Conservation (phyloP, 2,329 filamentous ascomycete species). For the Trichoderma sp. region DNA sequence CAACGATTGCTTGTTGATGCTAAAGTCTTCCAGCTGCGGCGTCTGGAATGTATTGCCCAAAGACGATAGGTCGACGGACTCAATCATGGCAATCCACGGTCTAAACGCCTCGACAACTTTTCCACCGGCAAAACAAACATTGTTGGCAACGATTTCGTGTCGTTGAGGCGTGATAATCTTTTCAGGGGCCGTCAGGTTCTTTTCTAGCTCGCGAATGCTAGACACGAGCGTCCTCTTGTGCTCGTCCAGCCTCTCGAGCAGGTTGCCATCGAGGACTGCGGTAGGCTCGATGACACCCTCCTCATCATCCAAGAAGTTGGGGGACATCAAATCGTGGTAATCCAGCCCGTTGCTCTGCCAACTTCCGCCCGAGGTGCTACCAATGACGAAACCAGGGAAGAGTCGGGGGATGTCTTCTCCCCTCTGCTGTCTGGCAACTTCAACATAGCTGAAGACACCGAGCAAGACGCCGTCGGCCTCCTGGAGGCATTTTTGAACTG, state of each 20-base stretch:
- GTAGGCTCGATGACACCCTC: constrained; percentile 70
- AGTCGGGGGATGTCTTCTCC: constrained; percentile 92
- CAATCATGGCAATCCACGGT: constrained; percentile 83
- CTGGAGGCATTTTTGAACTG: constrained; percentile 89
- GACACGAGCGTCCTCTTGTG: constrained; percentile 81
- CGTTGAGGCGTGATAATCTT: constrained; percentile 76
- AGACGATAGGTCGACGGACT: constrained; percentile 84
- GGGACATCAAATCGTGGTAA: constrained; percentile 67
- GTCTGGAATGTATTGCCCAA: constrained; percentile 76
- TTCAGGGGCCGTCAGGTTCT: constrained; percentile 71
- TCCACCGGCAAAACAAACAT: constrained; percentile 72
- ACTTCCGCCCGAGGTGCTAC: constrained; percentile 77
- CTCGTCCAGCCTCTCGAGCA: constrained; percentile 82
- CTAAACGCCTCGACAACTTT: constrained; percentile 85
- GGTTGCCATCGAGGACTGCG: constrained; percentile 67
- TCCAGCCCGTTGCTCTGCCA: constrained; percentile 75
- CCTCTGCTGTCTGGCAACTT: constrained; percentile 87
- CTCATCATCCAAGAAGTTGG: constrained; percentile 82
- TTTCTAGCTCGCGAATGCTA: constrained; percentile 82
- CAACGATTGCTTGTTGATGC: constrained; percentile 83
- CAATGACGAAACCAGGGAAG: constrained; percentile 87
- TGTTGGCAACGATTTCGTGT: constrained; percentile 78
- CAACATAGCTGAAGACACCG: constrained; percentile 93
- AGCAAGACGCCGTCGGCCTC: constrained; percentile 96
- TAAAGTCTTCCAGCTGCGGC: constrained; percentile 82